Conservation (phyloP, 768 basidiomycete genomes). For the Agrocybe chaxingu region DNA sequence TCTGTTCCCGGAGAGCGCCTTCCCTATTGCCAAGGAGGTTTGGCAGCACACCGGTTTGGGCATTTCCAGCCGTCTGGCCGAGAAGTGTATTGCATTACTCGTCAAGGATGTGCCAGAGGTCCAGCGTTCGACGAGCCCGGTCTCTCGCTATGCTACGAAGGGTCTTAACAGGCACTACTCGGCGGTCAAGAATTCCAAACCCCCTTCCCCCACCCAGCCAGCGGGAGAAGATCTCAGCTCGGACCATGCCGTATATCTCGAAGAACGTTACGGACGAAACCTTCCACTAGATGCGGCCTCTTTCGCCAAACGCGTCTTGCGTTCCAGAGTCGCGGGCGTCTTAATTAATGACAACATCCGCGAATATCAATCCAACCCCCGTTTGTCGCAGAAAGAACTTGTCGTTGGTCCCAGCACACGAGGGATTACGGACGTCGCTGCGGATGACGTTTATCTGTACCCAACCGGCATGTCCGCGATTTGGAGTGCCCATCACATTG, state of each 20-base stretch:
- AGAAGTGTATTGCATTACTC: conserved; percentile 73
- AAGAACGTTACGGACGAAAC: conserved; percentile 94
- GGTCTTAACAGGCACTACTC: conserved; percentile 59
- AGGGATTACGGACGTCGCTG: conserved; percentile 66
- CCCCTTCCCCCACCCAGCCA: conserved; percentile 5
- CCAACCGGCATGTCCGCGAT: conserved; percentile 93
- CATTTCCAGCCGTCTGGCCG: conserved; percentile 84
- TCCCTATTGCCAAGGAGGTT: conserved; percentile 77
- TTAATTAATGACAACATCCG: conserved; percentile 57
- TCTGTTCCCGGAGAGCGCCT: conserved; percentile 63
- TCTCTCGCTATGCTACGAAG: conserved; percentile 35
- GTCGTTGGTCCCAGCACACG: conserved; percentile 62
- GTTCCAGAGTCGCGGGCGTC: conserved; percentile 88
- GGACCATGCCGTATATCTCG: conserved; percentile 76
- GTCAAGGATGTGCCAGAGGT: conserved; percentile 36
- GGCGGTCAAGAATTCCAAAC: conserved; percentile 22
- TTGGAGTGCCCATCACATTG: conserved; percentile 83
- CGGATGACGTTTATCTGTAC: conserved; percentile 87
- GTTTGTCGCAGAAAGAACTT: conserved; percentile 27
- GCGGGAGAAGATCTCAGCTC: conserved; percentile 46
- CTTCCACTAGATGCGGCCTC: conserved; percentile 68
- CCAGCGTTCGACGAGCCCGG: conserved; percentile 23
- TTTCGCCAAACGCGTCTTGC: conserved; percentile 82
- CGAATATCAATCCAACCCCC: conserved; percentile 29
- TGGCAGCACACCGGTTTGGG: conserved; percentile 96